Percentiles rank a stretch among this genome's conserved stretches.
phyloP scores from a whole-genome alignment of 192 early-diverging fungal species.

The Geosiphon pyriformis region DNA sequence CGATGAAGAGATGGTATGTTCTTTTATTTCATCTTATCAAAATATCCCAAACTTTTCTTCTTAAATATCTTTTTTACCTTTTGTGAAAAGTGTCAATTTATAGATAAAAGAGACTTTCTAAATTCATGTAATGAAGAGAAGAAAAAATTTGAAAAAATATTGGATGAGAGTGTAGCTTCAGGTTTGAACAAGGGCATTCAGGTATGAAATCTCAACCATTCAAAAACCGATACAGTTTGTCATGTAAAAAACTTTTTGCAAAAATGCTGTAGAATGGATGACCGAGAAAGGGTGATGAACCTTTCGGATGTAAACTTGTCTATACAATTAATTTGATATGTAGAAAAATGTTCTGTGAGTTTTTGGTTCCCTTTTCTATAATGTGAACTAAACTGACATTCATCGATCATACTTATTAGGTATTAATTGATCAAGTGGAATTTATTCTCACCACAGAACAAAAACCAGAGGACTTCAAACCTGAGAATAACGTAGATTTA shows the following conservation, averaged over 20 bases:
- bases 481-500: constrained; percentile 46
- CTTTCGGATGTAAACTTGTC: too few species aligned
- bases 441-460: constrained; percentile 76
- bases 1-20: constrained; percentile 76
- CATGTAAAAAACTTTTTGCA: too few species aligned
- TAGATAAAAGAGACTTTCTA: constrained; percentile 89
- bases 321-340: too few species aligned
- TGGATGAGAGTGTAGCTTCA: constrained; percentile 86
- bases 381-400: too few species aligned
- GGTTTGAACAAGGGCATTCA: constrained; percentile 93
- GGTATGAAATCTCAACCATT: constrained; percentile 20
- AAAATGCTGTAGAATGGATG: too few species aligned
- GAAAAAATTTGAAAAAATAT: constrained; percentile 73
- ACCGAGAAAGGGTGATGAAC: too few species aligned
- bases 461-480: constrained; percentile 66
- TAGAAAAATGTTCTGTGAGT: too few species aligned
- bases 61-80: neutral
- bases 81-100: constrained; percentile 48
- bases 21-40: neutral
- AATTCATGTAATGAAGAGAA: constrained; percentile 90
- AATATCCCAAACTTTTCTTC: neutral
- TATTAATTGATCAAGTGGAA: constrained; percentile 80
- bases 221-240: too few species aligned
- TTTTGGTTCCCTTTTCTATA: too few species aligned
- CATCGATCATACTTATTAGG: too few species aligned